These are phyloP conservation scores for Ricinus communis DNA, from an alignment of 345 rosid species.

Conservation along the genomic window DNA sequence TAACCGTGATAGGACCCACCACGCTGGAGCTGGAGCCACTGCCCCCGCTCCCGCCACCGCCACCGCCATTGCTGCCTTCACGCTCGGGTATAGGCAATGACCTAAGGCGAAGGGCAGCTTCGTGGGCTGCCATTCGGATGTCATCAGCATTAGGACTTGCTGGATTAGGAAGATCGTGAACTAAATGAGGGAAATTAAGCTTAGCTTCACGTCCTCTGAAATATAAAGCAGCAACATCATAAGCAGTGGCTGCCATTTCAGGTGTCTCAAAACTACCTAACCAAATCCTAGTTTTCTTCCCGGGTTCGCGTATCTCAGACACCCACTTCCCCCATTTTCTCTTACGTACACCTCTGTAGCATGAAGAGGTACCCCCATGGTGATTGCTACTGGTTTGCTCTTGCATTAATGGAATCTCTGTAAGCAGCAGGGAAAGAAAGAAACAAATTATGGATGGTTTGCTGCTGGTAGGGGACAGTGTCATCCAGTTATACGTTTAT, in stretches of 20 bases:
- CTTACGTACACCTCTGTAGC: constrained; percentile 71
- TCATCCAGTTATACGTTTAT: constrained; percentile 15
- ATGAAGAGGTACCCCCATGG: constrained; percentile 17
- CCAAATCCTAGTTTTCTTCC: constrained; percentile 83
- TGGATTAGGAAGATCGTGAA: constrained; percentile 47
- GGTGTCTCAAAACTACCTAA: constrained; percentile 81
- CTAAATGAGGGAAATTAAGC: constrained; percentile 72
- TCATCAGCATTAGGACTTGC: constrained; percentile 52
- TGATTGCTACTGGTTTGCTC: not conserved
- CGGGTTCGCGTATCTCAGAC: constrained; percentile 86
- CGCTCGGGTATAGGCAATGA: not conserved
- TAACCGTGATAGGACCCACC: constrained; percentile 42
- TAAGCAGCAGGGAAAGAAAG: too few species aligned
- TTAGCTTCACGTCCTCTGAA: constrained; percentile 56
- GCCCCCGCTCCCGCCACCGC: not conserved
- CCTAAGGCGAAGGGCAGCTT: constrained; percentile 35
- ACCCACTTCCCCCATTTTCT: constrained; percentile 99
- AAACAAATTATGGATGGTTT: too few species aligned
- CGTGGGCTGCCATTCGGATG: constrained; percentile 72
- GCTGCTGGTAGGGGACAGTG: not conserved
- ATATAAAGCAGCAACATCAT: constrained; percentile 76
- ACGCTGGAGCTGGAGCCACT: not conserved
- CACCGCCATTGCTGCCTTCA: not conserved
- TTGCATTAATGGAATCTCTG: not conserved
- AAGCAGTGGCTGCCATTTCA: constrained; percentile 95